Evolutionary conservation across 139 green algal species (phyloP).

Genomic region (Pseudopediastrum boryanum): DNA sequence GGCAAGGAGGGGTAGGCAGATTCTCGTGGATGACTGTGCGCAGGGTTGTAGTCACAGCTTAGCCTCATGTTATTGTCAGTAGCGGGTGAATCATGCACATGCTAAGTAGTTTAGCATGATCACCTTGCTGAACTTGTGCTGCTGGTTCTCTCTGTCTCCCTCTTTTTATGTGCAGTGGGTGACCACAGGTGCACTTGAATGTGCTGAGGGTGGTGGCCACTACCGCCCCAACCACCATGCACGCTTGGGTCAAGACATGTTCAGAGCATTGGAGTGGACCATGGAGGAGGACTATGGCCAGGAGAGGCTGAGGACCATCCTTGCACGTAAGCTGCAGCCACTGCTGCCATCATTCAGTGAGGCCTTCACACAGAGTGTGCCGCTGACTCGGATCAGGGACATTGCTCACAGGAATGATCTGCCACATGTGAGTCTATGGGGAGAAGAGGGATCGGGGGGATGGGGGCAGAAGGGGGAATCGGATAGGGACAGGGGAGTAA

Average conservation of each 20-base stretch:
- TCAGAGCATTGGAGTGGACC: conserved; percentile 83
- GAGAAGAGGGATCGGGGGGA: background rate
- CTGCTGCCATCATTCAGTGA: conserved; percentile 91
- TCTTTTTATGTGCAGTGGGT: conserved; percentile 91
- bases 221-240: conserved; percentile 94
- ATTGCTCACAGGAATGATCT: conserved; percentile 87
- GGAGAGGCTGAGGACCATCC: conserved; percentile 36
- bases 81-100: no score
- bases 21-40: no score
- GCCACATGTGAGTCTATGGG: conserved; percentile 2
- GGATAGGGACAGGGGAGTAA: no score
- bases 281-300: conserved; percentile 42
- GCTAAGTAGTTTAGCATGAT: no score
- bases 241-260: conserved; percentile 81
- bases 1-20: no score
- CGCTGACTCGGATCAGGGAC: conserved; percentile 97
- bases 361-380: conserved; percentile 83
- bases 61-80: no score
- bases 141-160: background rate
- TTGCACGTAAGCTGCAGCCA: conserved; percentile 74
- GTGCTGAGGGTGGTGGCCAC: conserved; percentile 92
- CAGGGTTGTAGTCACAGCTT: no score
- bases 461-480: background rate
- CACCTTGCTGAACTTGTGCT: conserved; percentile 4
- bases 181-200: conserved; percentile 86